A percentile compares a stretch with the other conserved stretches of the same genome.
phyloP scores from a whole-genome alignment of 1,139 yeast species.

The Pichia sp. region DNA sequence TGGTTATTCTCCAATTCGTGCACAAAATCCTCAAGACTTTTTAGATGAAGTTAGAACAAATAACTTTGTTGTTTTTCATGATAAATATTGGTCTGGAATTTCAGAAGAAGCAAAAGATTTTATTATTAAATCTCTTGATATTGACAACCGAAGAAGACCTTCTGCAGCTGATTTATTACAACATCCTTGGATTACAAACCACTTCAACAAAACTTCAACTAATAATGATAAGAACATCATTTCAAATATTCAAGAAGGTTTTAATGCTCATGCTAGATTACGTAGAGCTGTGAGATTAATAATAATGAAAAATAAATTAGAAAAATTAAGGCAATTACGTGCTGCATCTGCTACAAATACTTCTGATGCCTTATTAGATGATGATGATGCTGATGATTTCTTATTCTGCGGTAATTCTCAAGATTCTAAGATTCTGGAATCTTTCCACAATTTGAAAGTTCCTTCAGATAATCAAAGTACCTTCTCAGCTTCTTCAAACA shows the following conservation, averaged over 20 bases:
- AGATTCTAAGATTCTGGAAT: constrained; percentile 22
- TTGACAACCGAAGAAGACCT: constrained; percentile 78
- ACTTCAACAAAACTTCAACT: constrained; percentile 29
- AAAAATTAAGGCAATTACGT: constrained; percentile 26
- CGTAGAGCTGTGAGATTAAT: constrained; percentile 59
- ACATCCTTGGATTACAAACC: constrained; percentile 76
- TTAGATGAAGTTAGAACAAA: constrained; percentile 66
- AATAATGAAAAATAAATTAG: constrained; percentile 28
- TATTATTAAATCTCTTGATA: constrained; percentile 72
- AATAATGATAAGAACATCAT: constrained; percentile 25
- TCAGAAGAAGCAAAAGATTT: constrained; percentile 77
- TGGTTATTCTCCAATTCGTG: constrained; percentile 88
- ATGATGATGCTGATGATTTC: constrained; percentile 28
- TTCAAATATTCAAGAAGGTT: constrained; percentile 53
- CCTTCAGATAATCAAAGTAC: neutral
- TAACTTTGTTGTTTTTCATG: constrained; percentile 75
- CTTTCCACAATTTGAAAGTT: constrained; percentile 18
- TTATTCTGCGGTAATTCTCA: constrained; percentile 23
- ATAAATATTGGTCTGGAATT: constrained; percentile 77
- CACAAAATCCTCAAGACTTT: constrained; percentile 78
- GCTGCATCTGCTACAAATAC: constrained; percentile 13
- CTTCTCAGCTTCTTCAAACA: neutral
- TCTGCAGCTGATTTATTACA: constrained; percentile 62
- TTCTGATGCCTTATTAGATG: constrained; percentile 18
- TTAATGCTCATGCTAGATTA: constrained; percentile 80